Base-by-base conservation (phyloP, 805 yeast species). In the Cyberlindnera meyerae region DNA sequence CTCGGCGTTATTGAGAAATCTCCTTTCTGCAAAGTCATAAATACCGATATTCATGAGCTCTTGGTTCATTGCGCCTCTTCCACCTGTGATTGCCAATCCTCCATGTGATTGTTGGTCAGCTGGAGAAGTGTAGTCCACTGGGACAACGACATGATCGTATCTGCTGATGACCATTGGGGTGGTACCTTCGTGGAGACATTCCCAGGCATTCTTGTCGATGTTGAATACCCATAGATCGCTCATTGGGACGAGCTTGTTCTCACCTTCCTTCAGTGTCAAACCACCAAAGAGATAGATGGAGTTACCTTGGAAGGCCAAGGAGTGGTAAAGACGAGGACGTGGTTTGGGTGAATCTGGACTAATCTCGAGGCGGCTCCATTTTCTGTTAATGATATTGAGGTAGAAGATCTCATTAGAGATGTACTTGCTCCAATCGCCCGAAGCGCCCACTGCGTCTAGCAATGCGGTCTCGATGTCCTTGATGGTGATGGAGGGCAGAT, bases 221-320 rank as follows among this genome's bases (percentile, higher is more conserved):
- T 79, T 72, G 46, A 79, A 75, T 47, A 71, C 70, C 90, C 93
- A 84, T 18, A 81, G 57, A 47, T 84, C 93, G 48, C 79, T 79
- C 6, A 70, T 54, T 0, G 84, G 75, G 11, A 56, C 52, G 12
- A 71, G 44, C 32, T 63, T 65, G 33, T 63, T 57, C 6, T 51
- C 55, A 28, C 55, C 54, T 24, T 58, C 56, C 29, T 65, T 61
- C 8, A 73, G 60, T 0, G 62, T 56, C 20, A 83, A 53, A 1
- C 94, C 94, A 20, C 94, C 93, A 51, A 71, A 76, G 3, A 81
- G 48, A 52, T 72, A 82, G 3, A 82, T 40, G 29, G 69, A 65
- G 31, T 73, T 68, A 24, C 70, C 71, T 36, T 66, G 58, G 29
- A 70, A 71, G 13, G 72, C 60, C 38, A 82, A 57, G 4, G 84